Conservation (phyloP, 441 rosid genomes). For the Gossypium davidsonii region DNA sequence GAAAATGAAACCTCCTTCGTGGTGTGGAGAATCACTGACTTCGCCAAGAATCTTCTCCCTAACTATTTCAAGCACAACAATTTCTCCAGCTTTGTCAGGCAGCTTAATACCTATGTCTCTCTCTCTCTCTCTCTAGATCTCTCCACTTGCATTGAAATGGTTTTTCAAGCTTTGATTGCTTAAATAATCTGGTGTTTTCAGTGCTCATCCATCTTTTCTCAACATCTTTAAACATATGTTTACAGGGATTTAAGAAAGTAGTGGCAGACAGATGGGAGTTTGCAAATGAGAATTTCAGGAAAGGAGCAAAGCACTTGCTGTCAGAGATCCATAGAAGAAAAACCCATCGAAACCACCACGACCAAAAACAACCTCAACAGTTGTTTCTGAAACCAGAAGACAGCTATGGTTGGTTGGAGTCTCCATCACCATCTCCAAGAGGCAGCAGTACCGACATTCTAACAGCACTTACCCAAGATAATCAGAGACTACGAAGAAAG, state of each 20-base stretch:
- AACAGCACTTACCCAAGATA: conserved; percentile 29
- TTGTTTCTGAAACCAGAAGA: conserved; percentile 16
- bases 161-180: neutral
- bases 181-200: neutral
- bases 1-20: conserved; percentile 31
- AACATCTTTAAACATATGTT: neutral
- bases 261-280: conserved; percentile 46
- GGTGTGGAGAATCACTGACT: conserved; percentile 38
- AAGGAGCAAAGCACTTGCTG: conserved; percentile 35
- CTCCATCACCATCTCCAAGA: conserved; percentile 3
- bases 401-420: conserved; percentile 12
- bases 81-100: conserved; percentile 42
- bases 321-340: conserved; percentile 37
- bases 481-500: conserved; percentile 29
- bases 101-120: conserved; percentile 36
- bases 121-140: neutral
- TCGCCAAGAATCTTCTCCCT: conserved; percentile 38
- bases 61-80: conserved; percentile 42
- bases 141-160: neutral
- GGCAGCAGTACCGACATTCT: conserved; percentile 17
- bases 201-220: neutral
- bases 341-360: conserved; percentile 21
- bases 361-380: conserved; percentile 5
- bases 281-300: conserved; percentile 33
- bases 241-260: conserved; percentile 39